phyloP scores from a whole-genome alignment of 2,329 filamentous ascomycete species.

The Cadophora malorum region DNA sequence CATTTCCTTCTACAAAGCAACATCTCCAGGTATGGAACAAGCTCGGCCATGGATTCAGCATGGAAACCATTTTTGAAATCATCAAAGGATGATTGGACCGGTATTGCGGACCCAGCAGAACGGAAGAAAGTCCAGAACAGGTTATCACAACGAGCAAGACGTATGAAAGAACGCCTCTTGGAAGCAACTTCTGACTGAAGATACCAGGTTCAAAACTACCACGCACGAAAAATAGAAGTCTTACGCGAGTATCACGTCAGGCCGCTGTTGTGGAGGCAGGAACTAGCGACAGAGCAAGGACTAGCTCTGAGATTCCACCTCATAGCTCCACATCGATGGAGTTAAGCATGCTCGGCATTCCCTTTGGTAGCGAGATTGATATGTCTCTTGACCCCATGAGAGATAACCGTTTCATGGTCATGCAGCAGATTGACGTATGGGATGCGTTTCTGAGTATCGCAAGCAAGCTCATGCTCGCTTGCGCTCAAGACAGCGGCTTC shows the following conservation, averaged over 20 bases:
- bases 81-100: slow-evolving; percentile 45
- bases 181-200: not conserved
- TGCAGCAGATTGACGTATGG: slow-evolving; percentile 27
- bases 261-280: not conserved
- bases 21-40: not conserved
- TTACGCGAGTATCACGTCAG: not conserved
- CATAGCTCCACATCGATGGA: not conserved
- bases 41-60: slow-evolving; percentile 25
- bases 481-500: slow-evolving; percentile 30
- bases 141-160: slow-evolving; percentile 41
- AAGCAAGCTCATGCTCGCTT: slow-evolving; percentile 29
- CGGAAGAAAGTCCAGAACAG: slow-evolving; percentile 40
- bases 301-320: not conserved
- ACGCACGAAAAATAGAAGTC: not conserved
- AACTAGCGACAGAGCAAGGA: not conserved
- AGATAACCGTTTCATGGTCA: slow-evolving; percentile 33
- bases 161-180: slow-evolving; percentile 22
- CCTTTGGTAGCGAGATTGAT: not conserved
- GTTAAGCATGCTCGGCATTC: not conserved
- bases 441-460: slow-evolving; percentile 32
- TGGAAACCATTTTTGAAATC: slow-evolving; percentile 35
- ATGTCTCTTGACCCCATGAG: slow-evolving; percentile 24
- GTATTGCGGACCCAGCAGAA: slow-evolving; percentile 43
- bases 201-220: not conserved
- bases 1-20: not conserved